A percentile compares a stretch with the other conserved stretches of the same genome.
Conservation (phyloP, 2,329 filamentous ascomycete genomes). For the Aspergillus udagawae region DNA sequence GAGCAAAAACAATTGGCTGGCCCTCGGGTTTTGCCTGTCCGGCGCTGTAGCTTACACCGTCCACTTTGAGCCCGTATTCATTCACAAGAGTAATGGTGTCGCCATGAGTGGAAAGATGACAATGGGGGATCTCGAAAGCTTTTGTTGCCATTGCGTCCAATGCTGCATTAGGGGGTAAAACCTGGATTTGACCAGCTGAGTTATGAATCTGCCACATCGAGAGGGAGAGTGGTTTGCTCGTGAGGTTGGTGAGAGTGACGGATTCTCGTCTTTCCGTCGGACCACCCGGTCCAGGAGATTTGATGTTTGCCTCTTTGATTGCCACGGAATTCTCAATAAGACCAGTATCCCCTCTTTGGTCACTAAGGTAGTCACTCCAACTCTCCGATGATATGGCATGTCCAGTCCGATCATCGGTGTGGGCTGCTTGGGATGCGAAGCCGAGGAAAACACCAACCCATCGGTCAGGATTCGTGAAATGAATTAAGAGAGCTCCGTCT, state of each 20-base stretch:
- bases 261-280: neutral
- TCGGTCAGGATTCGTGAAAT: slow-evolving; percentile 3
- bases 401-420: slow-evolving; percentile 4
- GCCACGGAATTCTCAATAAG: slow-evolving; percentile 2
- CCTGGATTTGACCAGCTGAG: neutral
- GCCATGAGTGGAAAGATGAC: neutral
- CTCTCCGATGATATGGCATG: slow-evolving; percentile 2
- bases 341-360: neutral
- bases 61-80: slow-evolving; percentile 2
- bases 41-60: slow-evolving; percentile 6
- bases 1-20: neutral
- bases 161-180: neutral
- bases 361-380: slow-evolving; percentile 3
- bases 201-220: slow-evolving; percentile 1
- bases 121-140: slow-evolving; percentile 1
- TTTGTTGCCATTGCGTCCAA: neutral
- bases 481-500: slow-evolving; percentile 17
- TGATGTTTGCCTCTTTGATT: neutral
- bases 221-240: neutral
- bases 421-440: slow-evolving; percentile 17
- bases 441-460: slow-evolving; percentile 19
- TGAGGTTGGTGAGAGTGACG: slow-evolving; percentile 2
- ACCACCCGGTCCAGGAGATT: neutral
- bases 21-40: neutral
- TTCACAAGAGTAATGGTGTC: slow-evolving; percentile 4